Evolutionary conservation across 2,329 filamentous ascomycete genomes (phyloP), one percentile per base, ranked within the genome.

Genomic region (Escovopsis sp.): DNA sequence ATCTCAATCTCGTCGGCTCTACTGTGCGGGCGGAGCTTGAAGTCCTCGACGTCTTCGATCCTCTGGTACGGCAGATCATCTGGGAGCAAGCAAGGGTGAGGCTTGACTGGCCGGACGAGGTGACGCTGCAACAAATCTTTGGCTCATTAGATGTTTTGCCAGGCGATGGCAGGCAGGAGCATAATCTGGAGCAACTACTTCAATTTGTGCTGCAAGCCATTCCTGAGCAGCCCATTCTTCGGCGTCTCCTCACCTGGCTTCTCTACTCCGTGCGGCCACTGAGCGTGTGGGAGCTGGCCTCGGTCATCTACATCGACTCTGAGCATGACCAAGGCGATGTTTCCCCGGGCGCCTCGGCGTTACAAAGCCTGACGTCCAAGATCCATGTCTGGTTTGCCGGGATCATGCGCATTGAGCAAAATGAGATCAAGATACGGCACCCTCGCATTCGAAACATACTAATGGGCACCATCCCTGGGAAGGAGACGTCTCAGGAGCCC

Each of bases 11-110:
- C 18, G 29, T 37, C 4, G 29, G 17, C 4, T 14, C 23, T 14
- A 8, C 31, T 8, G 30, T 41, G 14, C 3, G 41, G 25, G n/a
- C 47, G 18, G 33, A 50, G 39, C 37, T 48, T 18, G 43, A 48
- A 42, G 15, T 37, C 25, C 31, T 49, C 23, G 32, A 40, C 2
- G 26, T 17, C 8, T 37, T 39, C 27, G 39, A 39, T 12, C 39
- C 39, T 2, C 17, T 36, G 9, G 15, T 35, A 14, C 31, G 31
- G 13, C 36, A 36, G 18, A 28, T 41, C 3, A 31, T 41, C 13
- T 29, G 30, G 31, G 39, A 41, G 6, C 39, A 41, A 31, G 37
- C 39, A n/a, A 21, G 30, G 5, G 27, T 36, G 9, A 19, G 34
- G 12, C 21, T 25, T 2, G 37, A 39, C 7, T 41, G 39, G 39